Conservation (phyloP, 148 eudicot species). For the Silene uniflora region DNA sequence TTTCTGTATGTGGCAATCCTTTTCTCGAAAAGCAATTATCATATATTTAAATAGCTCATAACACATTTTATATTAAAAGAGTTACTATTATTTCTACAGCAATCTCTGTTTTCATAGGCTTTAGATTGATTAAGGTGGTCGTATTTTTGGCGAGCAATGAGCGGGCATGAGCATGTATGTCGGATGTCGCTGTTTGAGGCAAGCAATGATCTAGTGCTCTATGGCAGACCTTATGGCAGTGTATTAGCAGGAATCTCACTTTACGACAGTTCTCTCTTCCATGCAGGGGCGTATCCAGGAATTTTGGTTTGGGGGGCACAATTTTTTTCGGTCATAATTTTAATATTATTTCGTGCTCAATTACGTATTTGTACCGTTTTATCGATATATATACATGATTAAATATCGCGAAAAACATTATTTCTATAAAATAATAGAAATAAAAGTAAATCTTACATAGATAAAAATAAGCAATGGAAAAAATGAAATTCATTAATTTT, state of each 20-base stretch:
- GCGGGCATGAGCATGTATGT: not conserved
- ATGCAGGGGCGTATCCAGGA: too few species aligned
- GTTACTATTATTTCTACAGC: not conserved
- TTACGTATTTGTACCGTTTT: too few species aligned
- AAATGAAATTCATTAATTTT: too few species aligned
- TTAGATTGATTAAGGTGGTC: constrained; percentile 16
- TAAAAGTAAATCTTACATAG: too few species aligned
- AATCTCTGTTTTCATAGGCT: constrained; percentile 12
- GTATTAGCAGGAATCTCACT: not conserved
- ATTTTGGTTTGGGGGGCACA: too few species aligned
- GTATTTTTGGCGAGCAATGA: constrained; percentile 5
- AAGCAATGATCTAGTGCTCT: not conserved
- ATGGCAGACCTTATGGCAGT: not conserved
- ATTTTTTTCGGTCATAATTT: too few species aligned
- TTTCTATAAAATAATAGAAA: too few species aligned
- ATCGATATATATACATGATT: too few species aligned
- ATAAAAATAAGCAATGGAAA: too few species aligned
- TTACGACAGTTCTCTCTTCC: not conserved
- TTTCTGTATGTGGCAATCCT: constrained; percentile 45
- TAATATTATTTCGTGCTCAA: too few species aligned
- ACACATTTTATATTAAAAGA: too few species aligned
- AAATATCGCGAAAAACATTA: too few species aligned
- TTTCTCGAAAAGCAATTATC: not conserved
- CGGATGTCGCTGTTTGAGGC: not conserved
- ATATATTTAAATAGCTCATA: not conserved